phyloP scores from a whole-genome alignment of 139 green algal genomes.

The Closterium sp. region DNA sequence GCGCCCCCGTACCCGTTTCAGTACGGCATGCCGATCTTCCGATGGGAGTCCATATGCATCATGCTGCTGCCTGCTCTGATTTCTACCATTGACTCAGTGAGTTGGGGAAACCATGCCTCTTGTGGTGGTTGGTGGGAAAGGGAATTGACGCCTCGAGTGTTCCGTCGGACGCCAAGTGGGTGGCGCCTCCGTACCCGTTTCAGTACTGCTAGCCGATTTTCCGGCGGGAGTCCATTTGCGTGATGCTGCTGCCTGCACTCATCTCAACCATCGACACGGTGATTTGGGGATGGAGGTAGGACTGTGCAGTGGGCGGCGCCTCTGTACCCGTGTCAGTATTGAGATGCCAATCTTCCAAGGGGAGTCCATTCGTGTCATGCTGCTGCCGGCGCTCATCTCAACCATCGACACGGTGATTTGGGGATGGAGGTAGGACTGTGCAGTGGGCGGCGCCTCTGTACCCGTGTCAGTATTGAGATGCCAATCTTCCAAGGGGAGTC shows the following conservation, averaged over 20 bases:
- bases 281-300: background rate
- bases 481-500: background rate
- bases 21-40: constrained; percentile 24
- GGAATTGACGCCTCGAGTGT: no score
- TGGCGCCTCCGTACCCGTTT: constrained; percentile 20
- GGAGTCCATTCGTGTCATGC: constrained; percentile 16
- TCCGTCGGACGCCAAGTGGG: background rate
- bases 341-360: background rate
- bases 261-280: constrained; percentile 31
- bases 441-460: constrained; percentile 21
- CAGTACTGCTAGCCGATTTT: constrained; percentile 12
- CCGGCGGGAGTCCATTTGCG: background rate
- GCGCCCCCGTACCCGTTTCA: constrained; percentile 32
- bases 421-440: background rate
- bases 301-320: background rate
- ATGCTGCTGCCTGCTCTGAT: constrained; percentile 16
- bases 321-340: constrained; percentile 23
- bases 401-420: constrained; percentile 20
- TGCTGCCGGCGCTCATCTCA: constrained; percentile 2
- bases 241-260: constrained; percentile 9
- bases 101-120: background rate
- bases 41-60: background rate
- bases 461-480: constrained; percentile 3
- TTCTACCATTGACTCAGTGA: constrained; percentile 25
- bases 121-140: no score